These are phyloP conservation scores for Nematocida ausubeli DNA, from an alignment of 371 early-diverging fungal species.

Conservation along the genomic window DNA sequence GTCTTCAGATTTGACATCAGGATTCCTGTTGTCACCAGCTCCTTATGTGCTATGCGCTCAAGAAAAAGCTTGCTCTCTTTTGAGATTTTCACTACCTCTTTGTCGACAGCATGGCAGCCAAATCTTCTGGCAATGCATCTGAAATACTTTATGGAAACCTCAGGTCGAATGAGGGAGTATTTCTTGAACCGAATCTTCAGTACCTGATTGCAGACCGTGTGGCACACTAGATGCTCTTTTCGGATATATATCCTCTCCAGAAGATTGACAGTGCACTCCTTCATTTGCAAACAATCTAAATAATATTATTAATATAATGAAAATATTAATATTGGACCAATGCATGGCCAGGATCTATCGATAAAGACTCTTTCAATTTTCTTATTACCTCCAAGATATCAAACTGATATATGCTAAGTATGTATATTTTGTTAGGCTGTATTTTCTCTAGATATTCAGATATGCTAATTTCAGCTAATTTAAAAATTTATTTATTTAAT, in stretches of 20 bases:
- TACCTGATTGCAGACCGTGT: constrained; percentile 23
- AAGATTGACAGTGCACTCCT: constrained; percentile 31
- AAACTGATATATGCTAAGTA: too few species aligned
- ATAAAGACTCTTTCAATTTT: neutral
- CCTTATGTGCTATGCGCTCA: constrained; percentile 2
- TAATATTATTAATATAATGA: constrained; percentile 28
- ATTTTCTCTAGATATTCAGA: too few species aligned
- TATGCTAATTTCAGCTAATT: too few species aligned
- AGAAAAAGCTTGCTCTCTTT: constrained; percentile 38
- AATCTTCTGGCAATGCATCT: constrained; percentile 20
- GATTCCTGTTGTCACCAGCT: constrained; percentile 2
- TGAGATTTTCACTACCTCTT: neutral
- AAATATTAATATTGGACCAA: neutral
- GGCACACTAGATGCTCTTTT: constrained; percentile 45
- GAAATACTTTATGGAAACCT: constrained; percentile 40
- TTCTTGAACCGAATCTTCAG: constrained; percentile 23
- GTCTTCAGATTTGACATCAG: constrained; percentile 34
- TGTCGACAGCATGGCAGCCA: neutral
- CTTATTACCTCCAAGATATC: too few species aligned
- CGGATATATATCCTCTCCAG: constrained; percentile 20
- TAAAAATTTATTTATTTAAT: too few species aligned
- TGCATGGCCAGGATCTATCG: too few species aligned
- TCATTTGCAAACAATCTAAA: constrained; percentile 31
- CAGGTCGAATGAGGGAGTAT: constrained; percentile 2
- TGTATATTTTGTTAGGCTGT: too few species aligned